A percentile compares a stretch with the other conserved stretches of the same genome.
Evolutionary conservation across 768 basidiomycete species (phyloP).

Genomic region (Pleurotus salmoneostramineus): DNA sequence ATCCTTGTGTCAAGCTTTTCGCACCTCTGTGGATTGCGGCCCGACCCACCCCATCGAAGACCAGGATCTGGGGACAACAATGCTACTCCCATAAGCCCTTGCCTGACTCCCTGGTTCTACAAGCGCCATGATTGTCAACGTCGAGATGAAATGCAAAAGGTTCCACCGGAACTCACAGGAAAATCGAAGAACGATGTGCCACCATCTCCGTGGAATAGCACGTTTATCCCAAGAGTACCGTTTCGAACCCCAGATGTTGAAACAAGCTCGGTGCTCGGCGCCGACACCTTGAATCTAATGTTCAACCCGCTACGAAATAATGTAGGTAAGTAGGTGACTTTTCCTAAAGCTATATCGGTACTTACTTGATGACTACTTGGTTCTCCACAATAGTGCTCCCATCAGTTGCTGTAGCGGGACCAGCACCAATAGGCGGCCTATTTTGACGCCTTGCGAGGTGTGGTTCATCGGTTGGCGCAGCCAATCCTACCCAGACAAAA

Average conservation of each 20-base stretch:
- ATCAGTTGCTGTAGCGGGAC: conserved; percentile 7
- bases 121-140: neutral
- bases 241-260: conserved; percentile 1
- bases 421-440: conserved; percentile 3
- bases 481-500: neutral
- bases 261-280: conserved; percentile 7
- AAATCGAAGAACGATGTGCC: conserved; percentile 18
- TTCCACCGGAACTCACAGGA: conserved; percentile 10
- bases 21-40: conserved; percentile 6
- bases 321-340: neutral
- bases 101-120: conserved; percentile 18
- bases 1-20: neutral
- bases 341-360: neutral
- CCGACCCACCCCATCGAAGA: conserved; percentile 16
- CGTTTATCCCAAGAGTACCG: conserved; percentile 7
- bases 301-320: conserved; percentile 2
- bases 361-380: conserved; percentile 10
- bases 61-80: conserved; percentile 14
- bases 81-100: conserved; percentile 16
- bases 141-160: neutral
- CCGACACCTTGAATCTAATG: conserved; percentile 12
- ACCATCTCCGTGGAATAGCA: conserved; percentile 17
- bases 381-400: conserved; percentile 9
- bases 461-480: neutral
- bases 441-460: neutral